Percentiles rank a stretch among this genome's conserved stretches.
These are phyloP conservation scores for Leccinum broughii DNA, from an alignment of 768 basidiomycete genomes.

Conservation along the genomic window DNA sequence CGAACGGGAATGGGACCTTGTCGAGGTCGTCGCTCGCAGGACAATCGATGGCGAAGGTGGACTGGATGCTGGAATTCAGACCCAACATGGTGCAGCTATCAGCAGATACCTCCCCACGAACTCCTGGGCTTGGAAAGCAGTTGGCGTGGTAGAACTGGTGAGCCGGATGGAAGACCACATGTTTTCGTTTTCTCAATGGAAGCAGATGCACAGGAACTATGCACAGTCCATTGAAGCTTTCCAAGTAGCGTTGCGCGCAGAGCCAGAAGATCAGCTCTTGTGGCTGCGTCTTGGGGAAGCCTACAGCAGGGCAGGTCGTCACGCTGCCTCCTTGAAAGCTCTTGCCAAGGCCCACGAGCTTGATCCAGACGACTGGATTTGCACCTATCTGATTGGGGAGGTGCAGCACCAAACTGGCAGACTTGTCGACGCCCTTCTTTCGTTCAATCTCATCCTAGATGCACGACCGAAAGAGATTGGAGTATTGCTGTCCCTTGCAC, in stretches of 20 bases:
- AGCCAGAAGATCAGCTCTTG: slow-evolving; percentile 72
- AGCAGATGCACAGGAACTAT: slow-evolving; percentile 68
- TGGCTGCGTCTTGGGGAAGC: slow-evolving; percentile 94
- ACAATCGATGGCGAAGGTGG: slow-evolving; percentile 95
- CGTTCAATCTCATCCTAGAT: slow-evolving; percentile 57
- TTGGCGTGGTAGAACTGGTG: slow-evolving; percentile 90
- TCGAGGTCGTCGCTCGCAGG: slow-evolving; percentile 89
- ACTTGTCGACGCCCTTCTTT: slow-evolving; percentile 70
- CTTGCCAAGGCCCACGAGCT: slow-evolving; percentile 74
- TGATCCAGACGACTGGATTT: slow-evolving; percentile 79
- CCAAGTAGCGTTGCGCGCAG: slow-evolving; percentile 81
- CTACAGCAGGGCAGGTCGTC: slow-evolving; percentile 84
- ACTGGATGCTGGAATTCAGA: slow-evolving; percentile 54
- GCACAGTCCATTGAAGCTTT: slow-evolving; percentile 76
- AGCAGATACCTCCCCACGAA: slow-evolving; percentile 70
- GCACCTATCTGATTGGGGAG: slow-evolving; percentile 79
- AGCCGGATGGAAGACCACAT: slow-evolving; percentile 29
- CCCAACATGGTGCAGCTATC: slow-evolving; percentile 40
- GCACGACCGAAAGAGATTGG: slow-evolving; percentile 67
- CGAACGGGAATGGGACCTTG: slow-evolving; percentile 93
- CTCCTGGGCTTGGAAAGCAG: slow-evolving; percentile 97
- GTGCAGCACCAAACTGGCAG: slow-evolving; percentile 78
- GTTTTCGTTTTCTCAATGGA: not conserved
- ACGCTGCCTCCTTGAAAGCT: slow-evolving; percentile 87
- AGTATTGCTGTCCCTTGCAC: slow-evolving; percentile 67